Conservation (phyloP, 176 grass and related monocot species). For the Cymbopogon citratus region DNA sequence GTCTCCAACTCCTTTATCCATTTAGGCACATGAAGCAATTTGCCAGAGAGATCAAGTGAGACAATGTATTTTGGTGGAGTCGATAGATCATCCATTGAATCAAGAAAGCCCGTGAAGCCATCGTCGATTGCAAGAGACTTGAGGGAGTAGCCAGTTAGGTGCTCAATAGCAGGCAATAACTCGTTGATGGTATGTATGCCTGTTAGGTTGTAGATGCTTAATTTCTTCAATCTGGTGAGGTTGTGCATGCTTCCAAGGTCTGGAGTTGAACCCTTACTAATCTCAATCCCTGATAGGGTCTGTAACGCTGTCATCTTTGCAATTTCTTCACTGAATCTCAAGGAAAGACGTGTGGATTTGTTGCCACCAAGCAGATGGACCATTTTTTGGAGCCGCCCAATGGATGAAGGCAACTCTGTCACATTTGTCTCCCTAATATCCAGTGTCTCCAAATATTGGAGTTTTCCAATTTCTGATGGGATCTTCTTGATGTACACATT, state of each 20-base stretch:
- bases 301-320: background rate
- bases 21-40: background rate
- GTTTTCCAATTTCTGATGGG: background rate
- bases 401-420: background rate
- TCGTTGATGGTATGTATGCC: background rate
- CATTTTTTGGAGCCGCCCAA: background rate
- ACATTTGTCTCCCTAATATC: constrained; percentile 13
- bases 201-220: background rate
- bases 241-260: background rate
- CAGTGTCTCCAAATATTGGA: constrained; percentile 3
- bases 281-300: background rate
- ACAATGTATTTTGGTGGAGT: background rate
- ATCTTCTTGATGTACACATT: background rate
- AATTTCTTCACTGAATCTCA: background rate
- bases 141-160: background rate
- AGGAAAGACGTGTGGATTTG: background rate
- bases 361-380: background rate
- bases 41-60: constrained; percentile 5
- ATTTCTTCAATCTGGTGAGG: background rate
- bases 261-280: background rate
- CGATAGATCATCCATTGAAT: background rate
- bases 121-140: constrained; percentile 18
- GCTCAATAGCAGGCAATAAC: background rate
- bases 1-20: background rate
- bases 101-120: background rate